phyloP scores from a whole-genome alignment of 352 stramenopile genomes.

The Thalassiosira gravida region DNA sequence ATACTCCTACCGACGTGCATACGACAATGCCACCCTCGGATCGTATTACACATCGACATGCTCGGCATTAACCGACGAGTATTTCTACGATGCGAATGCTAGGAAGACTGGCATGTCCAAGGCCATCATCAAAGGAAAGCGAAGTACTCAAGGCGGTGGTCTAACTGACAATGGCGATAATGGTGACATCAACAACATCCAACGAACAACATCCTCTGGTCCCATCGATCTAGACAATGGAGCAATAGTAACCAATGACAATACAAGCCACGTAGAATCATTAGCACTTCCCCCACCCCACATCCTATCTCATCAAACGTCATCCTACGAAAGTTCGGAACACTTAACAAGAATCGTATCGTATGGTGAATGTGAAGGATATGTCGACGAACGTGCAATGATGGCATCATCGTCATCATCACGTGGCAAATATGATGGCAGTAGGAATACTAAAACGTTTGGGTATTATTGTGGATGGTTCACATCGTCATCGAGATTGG shows the following conservation, averaged over 20 bases:
- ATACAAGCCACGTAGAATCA: conserved; percentile 29
- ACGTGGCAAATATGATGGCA: conserved; percentile 13
- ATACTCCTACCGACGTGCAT: conserved; percentile 21
- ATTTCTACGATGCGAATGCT: conserved; percentile 30
- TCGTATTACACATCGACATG: conserved; percentile 26
- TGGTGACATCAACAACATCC: not conserved
- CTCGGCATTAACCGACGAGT: conserved; percentile 46
- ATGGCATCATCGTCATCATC: too few species aligned
- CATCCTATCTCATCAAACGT: conserved; percentile 15
- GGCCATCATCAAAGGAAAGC: conserved; percentile 16
- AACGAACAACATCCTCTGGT: conserved; percentile 8
- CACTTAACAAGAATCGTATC: conserved; percentile 32
- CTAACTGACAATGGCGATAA: not conserved
- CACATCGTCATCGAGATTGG: conserved; percentile 25
- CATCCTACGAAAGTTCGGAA: conserved; percentile 23
- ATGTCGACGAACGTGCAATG: conserved; percentile 41
- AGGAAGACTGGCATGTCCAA: conserved; percentile 36
- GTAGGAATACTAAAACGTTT: not conserved
- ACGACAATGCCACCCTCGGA: conserved; percentile 28
- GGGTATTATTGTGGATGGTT: conserved; percentile 26
- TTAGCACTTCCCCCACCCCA: conserved; percentile 17
- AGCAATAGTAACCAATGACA: conserved; percentile 2
- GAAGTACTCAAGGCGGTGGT: too few species aligned
- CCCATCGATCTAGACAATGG: conserved; percentile 25
- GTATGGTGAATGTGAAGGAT: conserved; percentile 27